Conservation (phyloP, 768 basidiomycete species). For the Fistulinella prunicolor region DNA sequence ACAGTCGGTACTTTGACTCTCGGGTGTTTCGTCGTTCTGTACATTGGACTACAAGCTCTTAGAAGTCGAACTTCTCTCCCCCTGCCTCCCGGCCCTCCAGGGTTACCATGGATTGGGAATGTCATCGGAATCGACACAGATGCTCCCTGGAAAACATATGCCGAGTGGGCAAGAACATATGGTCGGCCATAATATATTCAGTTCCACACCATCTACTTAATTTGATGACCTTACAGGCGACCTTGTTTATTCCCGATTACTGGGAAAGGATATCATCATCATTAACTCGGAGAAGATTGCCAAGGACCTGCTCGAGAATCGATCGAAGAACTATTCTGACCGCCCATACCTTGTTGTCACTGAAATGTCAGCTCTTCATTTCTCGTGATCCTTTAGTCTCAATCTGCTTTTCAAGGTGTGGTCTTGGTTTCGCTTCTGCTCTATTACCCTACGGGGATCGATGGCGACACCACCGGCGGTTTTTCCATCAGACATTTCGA, state of each 20-base stretch:
- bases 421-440: neutral
- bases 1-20: neutral
- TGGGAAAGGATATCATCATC: slow-evolving; percentile 8
- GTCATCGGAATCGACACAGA: neutral
- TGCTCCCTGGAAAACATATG: neutral
- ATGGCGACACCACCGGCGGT: neutral
- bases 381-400: no score
- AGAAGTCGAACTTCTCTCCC: neutral
- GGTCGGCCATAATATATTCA: neutral
- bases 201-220: neutral
- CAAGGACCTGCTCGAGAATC: neutral
- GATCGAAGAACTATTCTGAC: neutral
- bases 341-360: neutral
- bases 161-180: slow-evolving; percentile 4
- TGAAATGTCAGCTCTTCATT: neutral
- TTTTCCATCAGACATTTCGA: neutral
- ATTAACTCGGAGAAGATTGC: slow-evolving; percentile 1
- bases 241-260: neutral
- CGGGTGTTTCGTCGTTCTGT: neutral
- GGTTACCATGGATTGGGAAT: slow-evolving; percentile 3
- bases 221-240: slow-evolving; percentile 1
- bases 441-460: neutral
- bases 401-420: neutral
- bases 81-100: neutral
- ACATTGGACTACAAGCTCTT: neutral